Conservation (phyloP, 495 filamentous ascomycete genomes). For the Massariosphaeria phaeospora region DNA sequence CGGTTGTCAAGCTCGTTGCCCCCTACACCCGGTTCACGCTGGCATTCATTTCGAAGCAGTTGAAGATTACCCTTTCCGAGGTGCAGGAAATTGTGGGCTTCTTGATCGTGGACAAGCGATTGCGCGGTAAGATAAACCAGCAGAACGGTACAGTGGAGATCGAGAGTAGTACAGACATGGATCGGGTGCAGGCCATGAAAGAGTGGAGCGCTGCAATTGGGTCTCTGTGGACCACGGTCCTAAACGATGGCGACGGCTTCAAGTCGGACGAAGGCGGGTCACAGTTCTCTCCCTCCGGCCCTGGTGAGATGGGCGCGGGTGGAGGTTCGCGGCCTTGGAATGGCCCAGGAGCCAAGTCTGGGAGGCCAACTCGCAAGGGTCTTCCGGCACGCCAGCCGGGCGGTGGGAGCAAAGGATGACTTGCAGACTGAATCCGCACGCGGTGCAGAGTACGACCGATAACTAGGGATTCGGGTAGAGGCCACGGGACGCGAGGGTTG, state of each 20-base stretch:
- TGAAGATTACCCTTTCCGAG: constrained; percentile 77
- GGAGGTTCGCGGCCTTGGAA: constrained; percentile 13
- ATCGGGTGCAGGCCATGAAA: constrained; percentile 66
- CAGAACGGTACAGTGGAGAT: constrained; percentile 76
- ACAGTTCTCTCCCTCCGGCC: constrained; percentile 24
- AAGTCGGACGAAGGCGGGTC: constrained; percentile 38
- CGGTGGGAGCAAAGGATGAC: constrained; percentile 33
- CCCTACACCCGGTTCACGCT: constrained; percentile 91
- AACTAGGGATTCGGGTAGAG: constrained; percentile 10
- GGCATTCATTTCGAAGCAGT: constrained; percentile 74
- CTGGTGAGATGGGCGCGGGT: constrained; percentile 6
- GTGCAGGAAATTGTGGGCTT: constrained; percentile 91
- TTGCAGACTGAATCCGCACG: constrained; percentile 19
- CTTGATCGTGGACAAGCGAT: constrained; percentile 81
- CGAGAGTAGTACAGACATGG: constrained; percentile 65
- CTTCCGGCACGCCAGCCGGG: constrained; percentile 21
- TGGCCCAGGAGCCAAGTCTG: constrained; percentile 12
- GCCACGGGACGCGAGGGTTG: constrained; percentile 16
- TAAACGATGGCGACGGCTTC: constrained; percentile 43
- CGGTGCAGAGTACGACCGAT: constrained; percentile 19
- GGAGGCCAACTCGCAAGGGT: constrained; percentile 31
- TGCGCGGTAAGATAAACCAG: constrained; percentile 86
- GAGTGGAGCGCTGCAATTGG: constrained; percentile 67
- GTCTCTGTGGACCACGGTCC: constrained; percentile 40
- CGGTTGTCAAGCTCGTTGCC: constrained; percentile 85